A percentile compares a stretch with the other conserved stretches of the same genome.
These are phyloP conservation scores for Apiotrichum siamense DNA, from an alignment of 1,284 basidiomycete genomes.

Conservation along the genomic window DNA sequence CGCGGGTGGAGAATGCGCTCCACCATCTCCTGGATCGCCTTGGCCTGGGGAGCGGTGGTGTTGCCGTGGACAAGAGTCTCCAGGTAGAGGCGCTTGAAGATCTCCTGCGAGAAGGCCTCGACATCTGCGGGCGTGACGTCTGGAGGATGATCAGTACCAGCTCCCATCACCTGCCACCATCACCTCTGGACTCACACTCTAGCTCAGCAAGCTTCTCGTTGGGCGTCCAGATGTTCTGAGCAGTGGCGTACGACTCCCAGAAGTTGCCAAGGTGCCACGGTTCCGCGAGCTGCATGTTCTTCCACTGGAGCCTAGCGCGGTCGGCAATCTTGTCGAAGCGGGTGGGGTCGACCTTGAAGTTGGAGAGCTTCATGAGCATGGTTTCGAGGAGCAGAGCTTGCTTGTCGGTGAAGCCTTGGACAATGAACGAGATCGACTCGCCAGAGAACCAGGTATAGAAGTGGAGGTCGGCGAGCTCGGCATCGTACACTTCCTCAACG, in stretches of 20 bases:
- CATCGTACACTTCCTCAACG: constrained; percentile 88
- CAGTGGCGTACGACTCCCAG: constrained; percentile 65
- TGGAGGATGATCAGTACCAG: too few relatives aligned
- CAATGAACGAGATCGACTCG: constrained; percentile 63
- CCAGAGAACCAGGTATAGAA: constrained; percentile 67
- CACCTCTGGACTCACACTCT: constrained; percentile 64
- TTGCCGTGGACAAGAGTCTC: constrained; percentile 82
- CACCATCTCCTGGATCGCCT: constrained; percentile 63
- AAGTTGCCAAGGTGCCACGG: constrained; percentile 77
- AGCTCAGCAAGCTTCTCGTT: constrained; percentile 76
- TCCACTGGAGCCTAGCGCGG: constrained; percentile 60
- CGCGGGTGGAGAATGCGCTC: constrained; percentile 63
- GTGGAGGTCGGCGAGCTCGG: constrained; percentile 79
- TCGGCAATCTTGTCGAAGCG: constrained; percentile 81
- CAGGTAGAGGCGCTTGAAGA: constrained; percentile 66
- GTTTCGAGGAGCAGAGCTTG: constrained; percentile 68
- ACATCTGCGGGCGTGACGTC: constrained; percentile 69
- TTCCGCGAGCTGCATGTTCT: constrained; percentile 82
- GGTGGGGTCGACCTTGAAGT: constrained; percentile 62
- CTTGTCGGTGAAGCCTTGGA: constrained; percentile 94
- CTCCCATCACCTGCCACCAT: too few relatives aligned
- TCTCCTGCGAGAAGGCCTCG: constrained; percentile 57
- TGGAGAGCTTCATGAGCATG: constrained; percentile 67
- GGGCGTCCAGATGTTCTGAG: constrained; percentile 69
- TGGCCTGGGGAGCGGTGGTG: constrained; percentile 72